These are phyloP conservation scores for Penicillium cataractarum DNA, from an alignment of 495 filamentous ascomycete species.

Conservation along the genomic window DNA sequence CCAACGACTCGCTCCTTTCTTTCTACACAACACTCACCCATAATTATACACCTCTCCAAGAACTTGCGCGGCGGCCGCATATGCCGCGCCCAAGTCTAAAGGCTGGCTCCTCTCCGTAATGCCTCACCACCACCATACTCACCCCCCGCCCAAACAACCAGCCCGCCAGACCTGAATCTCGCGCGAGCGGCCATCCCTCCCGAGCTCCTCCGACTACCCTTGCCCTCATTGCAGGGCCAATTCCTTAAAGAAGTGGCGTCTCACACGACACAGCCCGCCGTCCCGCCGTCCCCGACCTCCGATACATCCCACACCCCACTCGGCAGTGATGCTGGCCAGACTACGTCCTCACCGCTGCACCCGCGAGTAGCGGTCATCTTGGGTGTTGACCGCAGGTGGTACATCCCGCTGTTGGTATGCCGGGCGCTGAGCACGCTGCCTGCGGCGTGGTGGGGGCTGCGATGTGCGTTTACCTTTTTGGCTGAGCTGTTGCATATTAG, in stretches of 20 bases:
- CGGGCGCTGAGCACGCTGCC: constrained; percentile 63
- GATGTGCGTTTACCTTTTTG: constrained; percentile 62
- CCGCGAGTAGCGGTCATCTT: constrained; percentile 68
- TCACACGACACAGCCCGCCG: constrained; percentile 23
- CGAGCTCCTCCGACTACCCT: constrained; percentile 22
- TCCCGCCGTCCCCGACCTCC: constrained; percentile 41
- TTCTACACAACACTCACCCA: neutral
- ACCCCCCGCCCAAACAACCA: constrained; percentile 31
- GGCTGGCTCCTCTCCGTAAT: constrained; percentile 53
- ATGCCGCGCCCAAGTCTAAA: constrained; percentile 43
- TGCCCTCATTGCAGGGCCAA: constrained; percentile 14
- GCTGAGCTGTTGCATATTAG: constrained; percentile 56
- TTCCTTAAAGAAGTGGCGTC: constrained; percentile 40
- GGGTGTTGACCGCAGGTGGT: constrained; percentile 63
- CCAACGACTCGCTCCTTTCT: constrained; percentile 2
- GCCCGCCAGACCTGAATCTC: constrained; percentile 34
- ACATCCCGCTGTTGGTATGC: constrained; percentile 63
- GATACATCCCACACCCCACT: constrained; percentile 41
- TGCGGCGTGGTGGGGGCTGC: constrained; percentile 64
- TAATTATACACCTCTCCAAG: neutral
- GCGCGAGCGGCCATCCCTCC: constrained; percentile 17
- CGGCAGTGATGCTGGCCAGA: constrained; percentile 39
- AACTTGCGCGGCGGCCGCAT: constrained; percentile 43
- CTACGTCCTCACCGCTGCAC: constrained; percentile 49
- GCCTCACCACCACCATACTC: constrained; percentile 46